Evolutionary conservation across 177 flowering plant genomes (phyloP), one percentile per base, ranked within the genome.

Genomic region (Telopea speciosissima): DNA sequence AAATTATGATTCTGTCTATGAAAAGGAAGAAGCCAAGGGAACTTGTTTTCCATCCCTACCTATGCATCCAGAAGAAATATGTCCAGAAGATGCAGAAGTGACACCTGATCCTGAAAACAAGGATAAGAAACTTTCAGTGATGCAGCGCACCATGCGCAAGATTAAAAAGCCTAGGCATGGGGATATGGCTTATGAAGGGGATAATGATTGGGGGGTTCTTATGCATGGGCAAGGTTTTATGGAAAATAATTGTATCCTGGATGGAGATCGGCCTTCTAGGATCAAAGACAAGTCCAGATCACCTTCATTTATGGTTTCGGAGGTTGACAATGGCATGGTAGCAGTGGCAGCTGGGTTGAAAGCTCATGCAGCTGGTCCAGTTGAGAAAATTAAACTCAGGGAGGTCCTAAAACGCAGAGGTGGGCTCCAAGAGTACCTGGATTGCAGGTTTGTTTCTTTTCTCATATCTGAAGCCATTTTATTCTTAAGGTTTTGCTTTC

Each of bases 141-240:
- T 66, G 31, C 89, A 79, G 67, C 89, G 92, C 73, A 79, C 61
- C 25, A 68, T 56, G 64, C 94, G 98, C 66, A 86, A 76, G 70
- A 63, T 80, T 40, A 93, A 80, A 80, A 96, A 81, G 80, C 85
- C 76, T 45, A 88, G 88, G 80, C 95, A 86, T 79, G 86, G 85
- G 24, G 97, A 93, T 79, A 96, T 96, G 99, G 90, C 98, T 68
- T 96, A 93, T 81, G 99, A 96, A 78, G 99, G 97, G 62, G 98
- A 96, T 82, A 80, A 74, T 74, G 91, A 85, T 77, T 92, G 97
- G 99, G 96, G 92, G 28, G 74, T 73, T 65, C 70, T 94, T 77
- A 72, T 84, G 62, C 85, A 83, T 63, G 93, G 75, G 68, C 85
- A 79, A 68, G 79, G 80, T 40, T 81, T 77, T 79, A 76, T 83